Evolutionary conservation across 106 monocot genomes (phyloP), one percentile per base, ranked within the genome.

Genomic region (Hemerocallis citrina): DNA sequence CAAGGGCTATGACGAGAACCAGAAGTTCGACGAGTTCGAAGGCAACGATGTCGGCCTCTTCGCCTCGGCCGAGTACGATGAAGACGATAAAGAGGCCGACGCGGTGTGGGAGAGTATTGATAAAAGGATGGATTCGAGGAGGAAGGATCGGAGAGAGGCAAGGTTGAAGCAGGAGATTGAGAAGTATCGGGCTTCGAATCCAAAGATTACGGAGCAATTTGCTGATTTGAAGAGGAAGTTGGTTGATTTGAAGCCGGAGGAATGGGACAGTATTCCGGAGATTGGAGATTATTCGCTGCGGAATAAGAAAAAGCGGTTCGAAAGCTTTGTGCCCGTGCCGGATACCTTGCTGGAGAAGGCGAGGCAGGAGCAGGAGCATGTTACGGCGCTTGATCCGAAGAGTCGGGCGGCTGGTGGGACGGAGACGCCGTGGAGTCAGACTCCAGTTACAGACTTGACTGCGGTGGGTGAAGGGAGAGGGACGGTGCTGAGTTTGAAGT

Each of bases 1-100:
- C 22, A 96, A 96, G 76, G 96, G 96, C 7, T 96, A 96, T 28
- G 91, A 91, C 23, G 95, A 96, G 74, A 90, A 96, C 62, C 95
- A 96, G 81, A 96, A 96, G 74, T 96, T 96, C 33, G 95, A 96
- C 28, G 95, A 96, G 76, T 96, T 96, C 29, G 95, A 96, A 65
- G 95, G 95, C 11, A 96, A 96, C 43, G 90, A 96, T 44, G 80
- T 91, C 15, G 95, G 95, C 3, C 86, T 96, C 7, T 96, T 96
- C 28, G 90, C 95, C 5, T 87, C 86, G 12, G 95, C 91, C 1
- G 95, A 96, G 74, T 96, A 96, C 16, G 95, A 96, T n/a, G 95
- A 96, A 41, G 95, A 96, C 51, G 95, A 96, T 62, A 86, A 75
- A 62, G 95, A 96, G 74, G 95, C 95, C 4, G 95, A 96, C 45